Percentiles rank a stretch among this genome's conserved stretches.
These are phyloP conservation scores for Mycena galopus DNA, from an alignment of 768 basidiomycete species.

Conservation along the genomic window DNA sequence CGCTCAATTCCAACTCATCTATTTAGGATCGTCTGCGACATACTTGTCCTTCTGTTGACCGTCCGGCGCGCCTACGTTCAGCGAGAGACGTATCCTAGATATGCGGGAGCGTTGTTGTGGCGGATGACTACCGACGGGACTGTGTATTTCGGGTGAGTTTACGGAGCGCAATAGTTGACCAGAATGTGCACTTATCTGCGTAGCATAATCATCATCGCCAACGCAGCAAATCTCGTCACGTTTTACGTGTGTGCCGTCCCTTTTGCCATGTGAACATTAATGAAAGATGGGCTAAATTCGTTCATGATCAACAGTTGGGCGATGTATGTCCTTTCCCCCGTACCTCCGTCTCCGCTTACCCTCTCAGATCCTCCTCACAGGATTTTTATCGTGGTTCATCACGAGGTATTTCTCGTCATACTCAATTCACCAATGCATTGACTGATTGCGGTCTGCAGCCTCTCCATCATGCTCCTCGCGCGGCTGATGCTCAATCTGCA, in stretches of 20 bases:
- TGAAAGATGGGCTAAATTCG: neutral
- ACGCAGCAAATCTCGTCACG: constrained; percentile 1
- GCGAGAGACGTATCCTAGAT: neutral
- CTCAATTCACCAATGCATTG: constrained; percentile 3
- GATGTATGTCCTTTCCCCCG: constrained; percentile 2
- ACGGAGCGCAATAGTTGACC: neutral
- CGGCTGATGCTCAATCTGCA: constrained; percentile 22
- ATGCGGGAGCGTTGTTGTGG: neutral
- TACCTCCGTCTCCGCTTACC: neutral
- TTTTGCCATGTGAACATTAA: neutral
- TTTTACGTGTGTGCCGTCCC: constrained; percentile 13
- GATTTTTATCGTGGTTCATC: constrained; percentile 14
- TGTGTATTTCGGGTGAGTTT: constrained; percentile 11
- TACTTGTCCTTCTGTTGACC: constrained; percentile 11
- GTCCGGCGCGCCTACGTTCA: constrained; percentile 15
- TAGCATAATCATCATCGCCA: constrained; percentile 16
- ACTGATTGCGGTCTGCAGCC: constrained; percentile 8
- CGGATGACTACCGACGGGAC: neutral
- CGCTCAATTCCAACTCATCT: neutral
- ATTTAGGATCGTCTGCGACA: neutral
- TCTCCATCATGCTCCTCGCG: constrained; percentile 1
- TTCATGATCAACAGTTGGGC: constrained; percentile 13
- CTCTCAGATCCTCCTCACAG: constrained; percentile 4
- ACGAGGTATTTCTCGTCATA: constrained; percentile 5
- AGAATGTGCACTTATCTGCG: neutral